Conservation (phyloP, 371 early-diverging fungal species). For the Rhizopus delemar region DNA sequence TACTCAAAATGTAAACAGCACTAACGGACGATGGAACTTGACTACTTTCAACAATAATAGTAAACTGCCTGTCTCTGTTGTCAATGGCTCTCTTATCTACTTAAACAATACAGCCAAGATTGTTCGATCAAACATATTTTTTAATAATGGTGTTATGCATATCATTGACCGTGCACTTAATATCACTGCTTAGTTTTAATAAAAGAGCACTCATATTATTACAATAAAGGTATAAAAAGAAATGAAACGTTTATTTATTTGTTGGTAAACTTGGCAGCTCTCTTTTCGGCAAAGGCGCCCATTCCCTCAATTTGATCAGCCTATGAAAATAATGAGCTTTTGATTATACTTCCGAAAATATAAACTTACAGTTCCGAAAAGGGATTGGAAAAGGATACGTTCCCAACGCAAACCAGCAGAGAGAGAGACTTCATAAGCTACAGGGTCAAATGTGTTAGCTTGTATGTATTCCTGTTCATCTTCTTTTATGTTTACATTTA, state of each 20-base stretch:
- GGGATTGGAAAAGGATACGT: slow-evolving; percentile 91
- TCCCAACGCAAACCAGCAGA: slow-evolving; percentile 89
- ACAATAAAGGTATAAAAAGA: not conserved
- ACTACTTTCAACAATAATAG: no score
- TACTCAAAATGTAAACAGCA: no score
- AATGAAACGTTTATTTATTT: slow-evolving; percentile 55
- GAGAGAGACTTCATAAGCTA: slow-evolving; percentile 88
- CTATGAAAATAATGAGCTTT: slow-evolving; percentile 31
- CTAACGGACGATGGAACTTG: no score
- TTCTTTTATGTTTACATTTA: slow-evolving; percentile 59
- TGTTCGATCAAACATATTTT: no score
- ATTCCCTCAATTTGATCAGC: slow-evolving; percentile 97
- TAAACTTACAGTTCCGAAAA: slow-evolving; percentile 82
- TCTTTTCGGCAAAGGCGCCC: slow-evolving; percentile 95
- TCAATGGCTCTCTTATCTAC: no score
- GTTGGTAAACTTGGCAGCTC: slow-evolving; percentile 86
- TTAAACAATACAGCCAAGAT: no score
- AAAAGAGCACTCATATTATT: no score
- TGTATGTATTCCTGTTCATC: not conserved
- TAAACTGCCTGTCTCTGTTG: no score
- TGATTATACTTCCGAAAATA: not conserved
- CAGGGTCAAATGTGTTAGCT: not conserved
- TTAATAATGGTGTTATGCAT: no score
- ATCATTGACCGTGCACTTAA: no score
- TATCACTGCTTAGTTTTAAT: no score